Percentiles rank a stretch among this genome's conserved stretches.
Evolutionary conservation across 139 green algal genomes (phyloP).

Genomic region (Coccomyxa sp.): DNA sequence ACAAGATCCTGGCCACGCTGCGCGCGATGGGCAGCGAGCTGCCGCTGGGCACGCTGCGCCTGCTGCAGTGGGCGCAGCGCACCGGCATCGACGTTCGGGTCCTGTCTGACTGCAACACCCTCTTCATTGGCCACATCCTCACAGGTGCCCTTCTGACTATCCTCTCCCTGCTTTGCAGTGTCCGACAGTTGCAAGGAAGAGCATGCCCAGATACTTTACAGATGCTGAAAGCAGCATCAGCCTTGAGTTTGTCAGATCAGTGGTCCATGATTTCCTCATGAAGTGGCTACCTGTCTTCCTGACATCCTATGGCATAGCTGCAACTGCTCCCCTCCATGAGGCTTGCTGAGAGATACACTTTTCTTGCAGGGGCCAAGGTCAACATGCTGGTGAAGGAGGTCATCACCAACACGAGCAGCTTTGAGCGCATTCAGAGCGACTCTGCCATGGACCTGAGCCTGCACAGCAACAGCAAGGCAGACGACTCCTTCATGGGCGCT

Average conservation of each 20-base stretch:
- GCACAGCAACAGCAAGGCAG: background rate
- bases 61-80: slow-evolving; percentile 33
- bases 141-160: slow-evolving; percentile 20
- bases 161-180: background rate
- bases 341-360: no score
- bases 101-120: slow-evolving; percentile 68
- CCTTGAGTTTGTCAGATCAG: background rate
- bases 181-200: background rate
- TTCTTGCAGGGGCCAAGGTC: slow-evolving; percentile 39
- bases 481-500: background rate
- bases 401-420: slow-evolving; percentile 60
- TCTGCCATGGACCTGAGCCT: background rate
- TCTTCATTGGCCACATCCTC: slow-evolving; percentile 77
- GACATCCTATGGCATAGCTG: no score
- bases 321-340: no score
- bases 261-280: no score
- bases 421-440: slow-evolving; percentile 34
- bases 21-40: slow-evolving; percentile 61
- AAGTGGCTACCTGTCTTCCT: no score
- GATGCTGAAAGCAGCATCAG: background rate
- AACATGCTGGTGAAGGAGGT: slow-evolving; percentile 45
- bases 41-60: slow-evolving; percentile 23
- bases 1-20: slow-evolving; percentile 55
- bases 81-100: slow-evolving; percentile 43
- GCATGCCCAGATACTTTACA: background rate